Base-by-base conservation (phyloP, 2,329 filamentous ascomycete genomes). In the Fusarium dlaminii region DNA sequence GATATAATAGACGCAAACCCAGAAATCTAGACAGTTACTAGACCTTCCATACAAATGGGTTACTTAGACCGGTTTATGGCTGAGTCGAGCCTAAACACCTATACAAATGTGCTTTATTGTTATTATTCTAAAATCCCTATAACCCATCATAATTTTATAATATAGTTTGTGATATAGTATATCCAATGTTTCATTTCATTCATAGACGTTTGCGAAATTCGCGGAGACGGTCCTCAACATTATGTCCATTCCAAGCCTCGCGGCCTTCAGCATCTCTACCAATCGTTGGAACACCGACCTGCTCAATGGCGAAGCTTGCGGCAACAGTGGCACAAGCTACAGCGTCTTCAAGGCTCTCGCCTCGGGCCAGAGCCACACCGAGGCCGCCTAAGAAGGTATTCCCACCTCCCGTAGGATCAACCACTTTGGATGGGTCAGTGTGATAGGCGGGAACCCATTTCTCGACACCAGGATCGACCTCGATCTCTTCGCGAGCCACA, bases 401-500 rank as follows among this genome's bases (percentile, higher is more conserved):
- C 2, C 96, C 96, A 27, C 95, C 96, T 15, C 96, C 96, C 0
- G 96, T 98, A 1, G 96, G 95, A 81, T 98, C 96, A n/a, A 96
- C 84, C 3, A 98, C 94, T 66, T 85, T 89, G 14, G 76, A 66
- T 2, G 76, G 46, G 42, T 84, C 80, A 10, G 80, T 82, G 79
- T 95, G 93, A 79, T 92, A 96, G 13, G 95, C 93, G 18, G 93
- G 94, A 30, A 98, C 83, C 93, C 94, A 97, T 67, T 87, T 84
- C 77, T 92, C 89, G 60, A 92, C 86, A 7, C 91, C 90, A 20
- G 90, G 89, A 73, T 93, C 88, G 46, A 92, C 83, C 69, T 89
- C 87, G 39, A 90, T 87, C 74, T 90, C 88, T 71, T 90, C 89
- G 14, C 88, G 83, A 36, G 87, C 87, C 55, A 90, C 84, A 14